Base-by-base conservation (phyloP, 2,329 filamentous ascomycete genomes). In the Trichoderma semiorbis region DNA sequence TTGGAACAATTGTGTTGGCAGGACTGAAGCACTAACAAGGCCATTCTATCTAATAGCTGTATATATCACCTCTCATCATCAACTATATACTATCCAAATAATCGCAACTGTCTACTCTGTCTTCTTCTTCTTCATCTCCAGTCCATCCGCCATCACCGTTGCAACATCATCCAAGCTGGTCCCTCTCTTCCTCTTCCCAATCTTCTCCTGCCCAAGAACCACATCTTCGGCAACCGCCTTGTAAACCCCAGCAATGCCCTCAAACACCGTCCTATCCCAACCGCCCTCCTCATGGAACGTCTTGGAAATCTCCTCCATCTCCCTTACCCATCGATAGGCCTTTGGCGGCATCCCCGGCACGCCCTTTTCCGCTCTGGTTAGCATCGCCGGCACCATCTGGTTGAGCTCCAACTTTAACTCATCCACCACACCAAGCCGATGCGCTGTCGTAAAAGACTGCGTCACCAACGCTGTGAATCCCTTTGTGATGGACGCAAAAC, bases 241-340 rank as follows among this genome's bases (percentile, higher is more conserved):
- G 77, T 91, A 93, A 7, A 93, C 85, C 34, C 83, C 85, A 0
- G 90, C 90, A 7, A 90, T 87, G 12, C 87, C 87, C 14, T 81
- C 79, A 75, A 93, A 93, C 30, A 91, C 79, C 28, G 83, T 81
- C 12, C 79, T 79, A 5, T 80, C 80, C 78, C 92, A 93, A 0
- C 90, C 91, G 1, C 89, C 91, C 69, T 91, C 90, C 55, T 88
- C 86, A 7, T 81, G 81, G 78, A 93, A 90, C 4, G 90, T 92
- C 71, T 86, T 82, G 5, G 87, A 88, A 77, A 95, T 93, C 84
- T 94, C 89, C 75, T 90, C 86, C 92, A 95, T 94, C 83, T 94
- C 92, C 39, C 85, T 84, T 0, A 93, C 90, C 92, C 92, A 95
- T 12, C 92, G 84, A 79, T 94, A 94, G 21, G 92, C 92, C 81